phyloP scores from a whole-genome alignment of 345 rosid genomes.

The Arabidopsis suecica region DNA sequence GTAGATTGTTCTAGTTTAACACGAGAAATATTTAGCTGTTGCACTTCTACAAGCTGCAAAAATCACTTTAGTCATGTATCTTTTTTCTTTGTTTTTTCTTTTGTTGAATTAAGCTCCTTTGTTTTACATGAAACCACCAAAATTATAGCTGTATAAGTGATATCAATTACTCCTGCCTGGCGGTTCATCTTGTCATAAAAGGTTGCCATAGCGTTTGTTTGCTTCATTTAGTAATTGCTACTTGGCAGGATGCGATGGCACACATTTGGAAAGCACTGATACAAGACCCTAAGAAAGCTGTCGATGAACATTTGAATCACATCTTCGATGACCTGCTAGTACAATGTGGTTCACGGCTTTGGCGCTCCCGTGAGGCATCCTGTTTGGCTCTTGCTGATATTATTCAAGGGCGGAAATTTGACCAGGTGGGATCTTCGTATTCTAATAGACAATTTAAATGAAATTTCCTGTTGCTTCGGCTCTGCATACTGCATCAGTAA shows the following conservation, averaged over 20 bases:
- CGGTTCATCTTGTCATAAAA: constrained; percentile 20
- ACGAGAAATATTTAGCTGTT: constrained; percentile 13
- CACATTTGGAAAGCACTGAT: constrained; percentile 95
- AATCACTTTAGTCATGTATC: neutral
- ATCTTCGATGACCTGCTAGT: constrained; percentile 79
- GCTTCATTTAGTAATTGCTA: constrained; percentile 25
- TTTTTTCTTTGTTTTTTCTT: neutral
- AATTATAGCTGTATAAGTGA: constrained; percentile 6
- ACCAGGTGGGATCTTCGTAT: constrained; percentile 63
- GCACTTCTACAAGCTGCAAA: constrained; percentile 18
- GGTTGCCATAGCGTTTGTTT: constrained; percentile 13
- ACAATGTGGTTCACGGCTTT: constrained; percentile 91
- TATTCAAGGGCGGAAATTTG: constrained; percentile 88
- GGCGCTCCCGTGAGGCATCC: constrained; percentile 98
- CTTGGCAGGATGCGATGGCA: constrained; percentile 90
- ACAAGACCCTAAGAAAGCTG: constrained; percentile 76
- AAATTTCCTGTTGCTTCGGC: constrained; percentile 1
- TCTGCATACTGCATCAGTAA: constrained; percentile 4
- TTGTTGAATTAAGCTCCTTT: neutral
- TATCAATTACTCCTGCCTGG: constrained; percentile 10
- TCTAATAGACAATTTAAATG: neutral
- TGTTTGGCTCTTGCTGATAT: constrained; percentile 95
- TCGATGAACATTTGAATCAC: constrained; percentile 82
- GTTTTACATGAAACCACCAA: constrained; percentile 5
- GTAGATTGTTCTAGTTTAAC: constrained; percentile 13